A percentile compares a stretch with the other conserved stretches of the same genome.
Conservation (phyloP, 768 basidiomycete species). For the Baorangia bicolor region DNA sequence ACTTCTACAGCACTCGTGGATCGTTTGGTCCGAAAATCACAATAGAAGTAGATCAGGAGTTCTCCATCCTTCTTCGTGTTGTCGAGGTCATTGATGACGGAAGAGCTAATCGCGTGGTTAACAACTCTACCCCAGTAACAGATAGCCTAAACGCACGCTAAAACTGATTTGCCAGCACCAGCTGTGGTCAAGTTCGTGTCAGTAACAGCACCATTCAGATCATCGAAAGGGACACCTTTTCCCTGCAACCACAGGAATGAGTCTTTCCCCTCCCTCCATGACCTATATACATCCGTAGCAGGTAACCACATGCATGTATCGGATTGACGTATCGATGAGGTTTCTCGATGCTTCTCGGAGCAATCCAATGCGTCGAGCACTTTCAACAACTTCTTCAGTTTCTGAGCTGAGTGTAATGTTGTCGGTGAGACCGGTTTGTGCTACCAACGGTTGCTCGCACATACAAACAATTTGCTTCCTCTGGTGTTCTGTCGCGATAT, state of each 20-base stretch:
- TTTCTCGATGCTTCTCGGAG: background rate
- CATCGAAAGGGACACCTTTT: slow-evolving; percentile 8
- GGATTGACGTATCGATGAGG: background rate
- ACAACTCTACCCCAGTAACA: too few relatives aligned
- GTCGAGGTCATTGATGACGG: background rate
- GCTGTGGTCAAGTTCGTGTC: background rate
- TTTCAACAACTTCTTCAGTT: background rate
- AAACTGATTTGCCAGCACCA: background rate
- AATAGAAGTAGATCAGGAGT: slow-evolving; percentile 20
- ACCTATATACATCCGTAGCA: background rate
- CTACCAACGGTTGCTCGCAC: background rate
- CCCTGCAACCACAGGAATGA: slow-evolving; percentile 17
- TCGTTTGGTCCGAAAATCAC: slow-evolving; percentile 14
- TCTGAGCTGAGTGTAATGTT: background rate
- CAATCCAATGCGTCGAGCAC: background rate
- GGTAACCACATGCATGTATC: slow-evolving; percentile 16
- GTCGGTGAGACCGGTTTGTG: background rate
- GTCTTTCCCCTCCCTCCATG: slow-evolving; percentile 2
- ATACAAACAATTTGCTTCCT: slow-evolving; percentile 1
- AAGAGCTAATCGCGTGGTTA: background rate
- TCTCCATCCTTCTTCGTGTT: background rate
- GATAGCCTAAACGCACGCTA: background rate
- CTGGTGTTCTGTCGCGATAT: background rate
- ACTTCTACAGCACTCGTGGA: slow-evolving; percentile 15
- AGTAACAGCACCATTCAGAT: background rate